Evolutionary conservation across 257 asterid species (phyloP), one percentile per base, ranked within the genome.

Genomic region (Sherardia arvensis): DNA sequence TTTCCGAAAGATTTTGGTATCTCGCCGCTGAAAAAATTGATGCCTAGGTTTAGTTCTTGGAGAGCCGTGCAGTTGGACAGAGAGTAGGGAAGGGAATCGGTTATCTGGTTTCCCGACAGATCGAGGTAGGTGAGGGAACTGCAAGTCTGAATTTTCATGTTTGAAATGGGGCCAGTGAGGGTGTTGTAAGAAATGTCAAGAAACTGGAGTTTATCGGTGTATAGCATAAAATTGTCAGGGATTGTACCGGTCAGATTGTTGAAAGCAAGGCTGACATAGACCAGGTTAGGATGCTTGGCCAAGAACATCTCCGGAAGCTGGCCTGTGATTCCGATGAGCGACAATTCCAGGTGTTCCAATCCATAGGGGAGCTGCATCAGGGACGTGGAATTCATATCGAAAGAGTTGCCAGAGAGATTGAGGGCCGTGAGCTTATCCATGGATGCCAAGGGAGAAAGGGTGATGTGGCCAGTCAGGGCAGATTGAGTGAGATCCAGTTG

Each of bases 131-230:
- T 48, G 71, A 92, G 57, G 22, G 95, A 80, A 69, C 64, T 69
- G 74, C 98, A 92, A 17, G 68, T 65, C 62, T 88, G 93, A 62
- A 89, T 83, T 66, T 27, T 81, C 69, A 87, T 59, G 10, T 53
- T 33, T 0, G 95, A 77, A 4, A 84, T 73, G 1, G 89, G 67
- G 1, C 97, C 98, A 0, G 93, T 74, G 18, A 92, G 66, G 70
- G 88, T 86, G 72, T 92, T 92, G 71, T 87, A 92, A 12, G 95
- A 87, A 28, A 92, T 76, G 58, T 89, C 97, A 20, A 92, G 85
- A 34, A 71, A 82, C 69, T 77, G 79, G 63, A 92, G 62, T 57
- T 80, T 87, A 49, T 83, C 91, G 6, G 81, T 70, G 45, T 43
- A 67, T 21, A 82, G 43, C 66, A 92, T 67, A 14, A 87, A 78